Evolutionary conservation across 2,329 filamentous ascomycete genomes (phyloP), one percentile per base, ranked within the genome.

Genomic region (Colletotrichum tropicicola): DNA sequence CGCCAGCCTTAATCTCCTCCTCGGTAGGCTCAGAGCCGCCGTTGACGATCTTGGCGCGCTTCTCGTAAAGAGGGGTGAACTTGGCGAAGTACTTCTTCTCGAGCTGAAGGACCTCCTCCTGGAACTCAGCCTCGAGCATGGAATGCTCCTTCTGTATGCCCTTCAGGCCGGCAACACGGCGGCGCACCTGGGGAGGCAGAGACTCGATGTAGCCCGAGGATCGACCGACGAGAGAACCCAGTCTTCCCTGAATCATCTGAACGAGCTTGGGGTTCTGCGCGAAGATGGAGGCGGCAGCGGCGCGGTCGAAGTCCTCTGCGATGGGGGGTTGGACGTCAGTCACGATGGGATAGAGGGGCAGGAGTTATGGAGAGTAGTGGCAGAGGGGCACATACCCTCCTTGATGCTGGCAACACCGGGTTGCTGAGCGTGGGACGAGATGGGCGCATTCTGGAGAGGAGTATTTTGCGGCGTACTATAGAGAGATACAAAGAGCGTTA

Each of bases 51-150:
- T 90, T 87, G 68, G 94, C 89, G 80, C 96, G 94, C 87, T 96
- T 96, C 86, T 98, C 85, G 83, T 99, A 99, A 52, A 99, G 89
- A 66, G 96, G 96, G 58, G 93, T 97, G 83, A 98, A 99, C 83
- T 98, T 98, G 82, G 92, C 93, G 74, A 98, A 98, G 83, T 97
- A 99, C 84, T 98, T 98, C 89, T 99, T 99, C 87, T 99, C 96
- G 27, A 99, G 89, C 80, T 98, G 91, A 64, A 99, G 88, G 68
- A 99, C 94, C 83, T 98, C 97, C 81, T 98, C 94, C 80, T 99
- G 97, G 82, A 99, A 98, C 82, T 98, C 91, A 57, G 94, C 93
- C 86, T 99, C 97, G 73, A 99, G 91, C 84, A 98, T 98, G 67
- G 95, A 93, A 84, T 99, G 96, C 74, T 98, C 94, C 83, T 98